Evolutionary conservation across 140 eudicot species (phyloP).

Genomic region (Oenanthe javanica): DNA sequence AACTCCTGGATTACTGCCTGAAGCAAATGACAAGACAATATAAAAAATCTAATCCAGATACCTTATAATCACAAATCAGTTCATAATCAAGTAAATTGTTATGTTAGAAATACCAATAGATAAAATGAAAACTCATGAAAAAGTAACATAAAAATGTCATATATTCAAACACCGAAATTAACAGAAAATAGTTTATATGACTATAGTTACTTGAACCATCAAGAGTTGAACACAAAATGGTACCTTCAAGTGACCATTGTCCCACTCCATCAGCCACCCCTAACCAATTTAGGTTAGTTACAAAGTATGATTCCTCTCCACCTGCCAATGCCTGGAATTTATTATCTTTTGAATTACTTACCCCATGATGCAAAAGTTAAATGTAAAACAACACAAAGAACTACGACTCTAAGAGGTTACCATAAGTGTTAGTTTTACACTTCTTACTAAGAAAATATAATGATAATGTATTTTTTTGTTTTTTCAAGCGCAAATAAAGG

Average conservation of each 20-base stretch:
- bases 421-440: background rate
- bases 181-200: too few relatives aligned
- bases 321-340: slow-evolving; percentile 98
- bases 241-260: slow-evolving; percentile 90
- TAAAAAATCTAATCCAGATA: background rate
- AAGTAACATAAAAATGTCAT: too few relatives aligned
- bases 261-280: slow-evolving; percentile 80
- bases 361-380: slow-evolving; percentile 19
- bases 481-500: background rate
- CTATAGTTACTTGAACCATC: background rate
- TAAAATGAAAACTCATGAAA: too few relatives aligned
- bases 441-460: background rate
- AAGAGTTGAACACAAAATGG: background rate
- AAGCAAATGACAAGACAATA: background rate
- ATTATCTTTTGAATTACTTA: slow-evolving; percentile 70
- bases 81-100: background rate
- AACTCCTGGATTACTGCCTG: slow-evolving; percentile 63
- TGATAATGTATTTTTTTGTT: background rate
- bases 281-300: slow-evolving; percentile 55
- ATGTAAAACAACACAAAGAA: slow-evolving; percentile 2
- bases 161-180: too few relatives aligned
- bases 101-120: background rate
- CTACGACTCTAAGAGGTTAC: background rate
- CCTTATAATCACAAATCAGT: background rate
- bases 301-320: slow-evolving; percentile 84